Evolutionary conservation across 768 basidiomycete genomes (phyloP).

Genomic region (Cystoderma amianthinum): DNA sequence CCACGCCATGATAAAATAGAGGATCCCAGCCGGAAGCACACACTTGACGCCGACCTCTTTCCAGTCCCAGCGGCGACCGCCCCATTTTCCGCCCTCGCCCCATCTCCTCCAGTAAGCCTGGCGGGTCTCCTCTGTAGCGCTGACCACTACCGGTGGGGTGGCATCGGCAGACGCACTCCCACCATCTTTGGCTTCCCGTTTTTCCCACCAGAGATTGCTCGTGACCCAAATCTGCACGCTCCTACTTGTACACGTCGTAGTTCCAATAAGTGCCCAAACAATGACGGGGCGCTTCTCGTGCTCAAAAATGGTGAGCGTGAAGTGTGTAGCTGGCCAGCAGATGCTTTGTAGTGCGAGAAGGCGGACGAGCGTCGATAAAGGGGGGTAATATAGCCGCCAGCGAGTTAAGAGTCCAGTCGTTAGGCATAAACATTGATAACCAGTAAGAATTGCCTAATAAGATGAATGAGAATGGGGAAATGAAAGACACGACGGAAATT

Average conservation of each 20-base stretch:
- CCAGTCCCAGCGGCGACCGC: conserved; percentile 79
- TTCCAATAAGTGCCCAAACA: conserved; percentile 87
- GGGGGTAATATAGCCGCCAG: conserved; percentile 89
- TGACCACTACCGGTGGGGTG: neutral
- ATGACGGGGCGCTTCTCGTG: conserved; percentile 68
- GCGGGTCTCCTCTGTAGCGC: conserved; percentile 4
- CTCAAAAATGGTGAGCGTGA: conserved; percentile 73
- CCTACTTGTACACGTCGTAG: conserved; percentile 77
- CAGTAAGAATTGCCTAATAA: conserved; percentile 70
- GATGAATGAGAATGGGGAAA: neutral
- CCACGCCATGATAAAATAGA: conserved; percentile 84
- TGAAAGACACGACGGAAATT: conserved; percentile 11
- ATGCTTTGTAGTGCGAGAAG: conserved; percentile 91
- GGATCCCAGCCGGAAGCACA: conserved; percentile 61
- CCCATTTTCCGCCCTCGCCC: conserved; percentile 42
- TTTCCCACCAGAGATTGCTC: conserved; percentile 69
- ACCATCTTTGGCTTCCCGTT: conserved; percentile 14
- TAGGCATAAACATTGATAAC: conserved; percentile 80
- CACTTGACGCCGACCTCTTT: conserved; percentile 61
- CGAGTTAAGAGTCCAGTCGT: conserved; percentile 86
- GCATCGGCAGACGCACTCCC: neutral
- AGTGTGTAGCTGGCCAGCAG: conserved; percentile 91
- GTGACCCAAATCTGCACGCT: conserved; percentile 95
- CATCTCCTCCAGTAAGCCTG: conserved; percentile 31
- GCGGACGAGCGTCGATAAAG: conserved; percentile 82